These are phyloP conservation scores for Microdochium bolleyi DNA, from an alignment of 2,329 filamentous ascomycete genomes.

Conservation along the genomic window DNA sequence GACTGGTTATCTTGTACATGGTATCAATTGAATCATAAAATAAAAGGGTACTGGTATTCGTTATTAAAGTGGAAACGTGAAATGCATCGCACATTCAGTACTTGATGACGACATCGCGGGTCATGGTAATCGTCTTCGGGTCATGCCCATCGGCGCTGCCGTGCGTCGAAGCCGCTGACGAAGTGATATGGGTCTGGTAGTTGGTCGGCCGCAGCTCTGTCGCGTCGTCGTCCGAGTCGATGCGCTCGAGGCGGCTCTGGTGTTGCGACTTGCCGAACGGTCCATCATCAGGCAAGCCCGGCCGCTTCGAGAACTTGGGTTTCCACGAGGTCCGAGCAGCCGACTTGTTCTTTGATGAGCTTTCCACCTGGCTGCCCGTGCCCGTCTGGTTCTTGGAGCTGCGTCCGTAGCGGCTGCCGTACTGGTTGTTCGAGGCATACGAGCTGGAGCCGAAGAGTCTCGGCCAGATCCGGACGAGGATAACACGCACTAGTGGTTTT, in stretches of 20 bases:
- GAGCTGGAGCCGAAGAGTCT: conserved; percentile 2
- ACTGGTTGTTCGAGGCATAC: not conserved
- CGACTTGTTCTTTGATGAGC: not conserved
- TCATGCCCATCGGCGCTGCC: not conserved
- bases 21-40: too few relatives aligned
- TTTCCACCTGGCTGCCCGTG: not conserved
- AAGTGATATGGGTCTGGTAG: not conserved
- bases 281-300: not conserved
- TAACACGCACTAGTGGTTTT: conserved; percentile 2
- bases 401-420: not conserved
- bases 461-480: conserved; percentile 3
- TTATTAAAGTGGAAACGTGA: too few relatives aligned
- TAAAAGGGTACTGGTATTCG: too few relatives aligned
- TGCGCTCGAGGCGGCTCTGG: not conserved
- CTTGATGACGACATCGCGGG: not conserved
- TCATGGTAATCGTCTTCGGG: not conserved
- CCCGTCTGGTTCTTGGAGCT: not conserved
- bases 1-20: too few relatives aligned
- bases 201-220: not conserved
- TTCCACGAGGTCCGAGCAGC: not conserved
- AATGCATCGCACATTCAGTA: too few relatives aligned
- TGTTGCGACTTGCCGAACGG: not conserved
- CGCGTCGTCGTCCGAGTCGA: not conserved
- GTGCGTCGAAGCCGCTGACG: not conserved
- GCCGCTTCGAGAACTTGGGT: not conserved